Evolutionary conservation across 495 filamentous ascomycete genomes (phyloP), one percentile per base, ranked within the genome.

Genomic region (Ramalina peruviana): DNA sequence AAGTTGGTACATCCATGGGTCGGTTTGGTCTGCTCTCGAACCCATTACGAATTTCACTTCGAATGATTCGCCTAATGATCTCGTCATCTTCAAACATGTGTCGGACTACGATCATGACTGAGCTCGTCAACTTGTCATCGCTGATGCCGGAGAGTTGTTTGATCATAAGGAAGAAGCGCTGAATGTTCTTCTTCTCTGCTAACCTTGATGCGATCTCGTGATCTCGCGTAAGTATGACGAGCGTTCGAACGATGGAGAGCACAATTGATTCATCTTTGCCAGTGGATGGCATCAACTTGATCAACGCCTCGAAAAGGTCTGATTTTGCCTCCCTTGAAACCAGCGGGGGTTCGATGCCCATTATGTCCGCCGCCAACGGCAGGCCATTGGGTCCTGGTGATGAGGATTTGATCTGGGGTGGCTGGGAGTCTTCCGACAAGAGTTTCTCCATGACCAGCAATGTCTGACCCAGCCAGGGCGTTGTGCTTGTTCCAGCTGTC

Each of bases 61-160:
- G 74, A 87, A 99, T 96, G 58, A 96, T 81, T 57, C 94, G 85
- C 45, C 85, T 86, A 36, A 96, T 73, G 0, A 82, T 90, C 43
- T 87, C 79, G 47, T 92, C 88, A 57, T 99, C 93, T 65, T 99
- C 92, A 37, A 96, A 75, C 15, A 97, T 83, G 60, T 99, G 92
- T 20, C 93, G 80, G 43, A 99, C 69, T 42, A 97, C 81, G 20
- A 93, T 67, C 77, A 97, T 83, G 48, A 97, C 81, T 9, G 81
- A 75, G 55, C 82, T 81, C 57, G 84, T 86, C 5, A 97, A 72
- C 44, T 81, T 81, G 20, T 82, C 72, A 48, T 84, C 84, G 19
- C 80, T 82, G 23, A 78, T 73, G 23, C 82, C 85, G 20, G 86
- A 83, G 39, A 95, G 75, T 58, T 95, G 89, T 61, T 88, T 90